A percentile compares a stretch with the other conserved stretches of the same genome.
Conservation (phyloP, 306 rosid species). For the Castanea crenata region DNA sequence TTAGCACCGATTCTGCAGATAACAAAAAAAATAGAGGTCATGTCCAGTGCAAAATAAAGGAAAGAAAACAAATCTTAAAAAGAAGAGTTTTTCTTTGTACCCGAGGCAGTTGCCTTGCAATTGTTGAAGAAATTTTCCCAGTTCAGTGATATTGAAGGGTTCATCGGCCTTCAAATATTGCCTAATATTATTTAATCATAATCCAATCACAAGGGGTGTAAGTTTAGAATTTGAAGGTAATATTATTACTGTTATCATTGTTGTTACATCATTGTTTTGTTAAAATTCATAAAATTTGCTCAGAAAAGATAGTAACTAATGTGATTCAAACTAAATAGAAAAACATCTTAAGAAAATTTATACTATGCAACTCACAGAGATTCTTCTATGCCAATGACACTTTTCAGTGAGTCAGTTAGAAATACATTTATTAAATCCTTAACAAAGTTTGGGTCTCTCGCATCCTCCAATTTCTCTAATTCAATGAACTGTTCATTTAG, state of each 20-base stretch:
- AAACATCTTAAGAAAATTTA: too few species aligned
- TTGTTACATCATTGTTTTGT: background rate
- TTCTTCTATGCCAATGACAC: slow-evolving; percentile 20
- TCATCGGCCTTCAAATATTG: background rate
- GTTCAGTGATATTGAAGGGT: too few species aligned
- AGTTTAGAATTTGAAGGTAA: background rate
- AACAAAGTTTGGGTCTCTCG: slow-evolving; percentile 28
- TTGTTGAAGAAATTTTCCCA: too few species aligned
- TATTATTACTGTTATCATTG: background rate
- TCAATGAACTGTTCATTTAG: slow-evolving; percentile 16
- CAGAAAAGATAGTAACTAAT: background rate
- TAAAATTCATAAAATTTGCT: too few species aligned
- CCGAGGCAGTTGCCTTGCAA: too few species aligned
- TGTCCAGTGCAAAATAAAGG: too few species aligned
- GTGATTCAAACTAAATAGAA: too few species aligned
- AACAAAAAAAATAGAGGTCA: too few species aligned
- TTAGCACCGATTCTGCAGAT: too few species aligned
- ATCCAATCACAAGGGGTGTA: background rate
- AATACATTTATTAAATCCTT: slow-evolving; percentile 22
- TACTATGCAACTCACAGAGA: slow-evolving; percentile 26
- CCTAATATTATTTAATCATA: background rate
- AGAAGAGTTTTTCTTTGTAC: too few species aligned
- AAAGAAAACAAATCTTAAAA: too few species aligned
- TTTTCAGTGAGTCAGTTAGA: slow-evolving; percentile 24
- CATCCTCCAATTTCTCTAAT: slow-evolving; percentile 31